Conservation (phyloP, 1,139 yeast genomes). For the Cylindricascospora bacillispora region DNA sequence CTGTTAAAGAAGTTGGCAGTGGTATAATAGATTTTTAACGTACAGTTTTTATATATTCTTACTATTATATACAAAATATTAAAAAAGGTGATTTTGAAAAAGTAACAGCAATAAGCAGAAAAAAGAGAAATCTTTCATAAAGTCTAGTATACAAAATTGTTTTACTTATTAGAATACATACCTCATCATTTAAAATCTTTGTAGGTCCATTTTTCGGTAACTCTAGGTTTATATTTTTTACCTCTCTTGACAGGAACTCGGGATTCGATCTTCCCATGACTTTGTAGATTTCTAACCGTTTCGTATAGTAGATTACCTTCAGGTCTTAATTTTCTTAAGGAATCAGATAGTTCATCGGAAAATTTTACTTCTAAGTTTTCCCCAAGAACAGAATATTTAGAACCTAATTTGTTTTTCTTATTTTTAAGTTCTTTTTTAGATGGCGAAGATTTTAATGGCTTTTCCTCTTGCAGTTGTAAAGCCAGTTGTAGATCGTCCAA, state of each 20-base stretch:
- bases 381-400: constrained; percentile 47
- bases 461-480: constrained; percentile 15
- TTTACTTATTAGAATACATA: neutral
- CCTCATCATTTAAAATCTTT: constrained; percentile 76
- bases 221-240: constrained; percentile 54
- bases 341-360: constrained; percentile 77
- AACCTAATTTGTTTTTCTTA: constrained; percentile 31
- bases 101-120: no score
- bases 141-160: neutral
- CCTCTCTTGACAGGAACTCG: constrained; percentile 60
- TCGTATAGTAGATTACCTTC: constrained; percentile 85
- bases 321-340: constrained; percentile 71
- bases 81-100: no score
- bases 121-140: neutral
- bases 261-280: constrained; percentile 76
- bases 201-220: constrained; percentile 86
- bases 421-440: constrained; percentile 22
- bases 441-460: constrained; percentile 8
- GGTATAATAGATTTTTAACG: no score
- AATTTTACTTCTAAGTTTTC: constrained; percentile 74
- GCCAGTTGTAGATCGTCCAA: constrained; percentile 38
- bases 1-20: constrained; percentile 16
- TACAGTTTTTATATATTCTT: no score
- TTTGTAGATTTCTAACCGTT: constrained; percentile 68
- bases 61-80: no score